Percentiles rank a stretch among this genome's conserved stretches.
Conservation (phyloP, 805 yeast genomes). For the Myxozyma melibiosi region DNA sequence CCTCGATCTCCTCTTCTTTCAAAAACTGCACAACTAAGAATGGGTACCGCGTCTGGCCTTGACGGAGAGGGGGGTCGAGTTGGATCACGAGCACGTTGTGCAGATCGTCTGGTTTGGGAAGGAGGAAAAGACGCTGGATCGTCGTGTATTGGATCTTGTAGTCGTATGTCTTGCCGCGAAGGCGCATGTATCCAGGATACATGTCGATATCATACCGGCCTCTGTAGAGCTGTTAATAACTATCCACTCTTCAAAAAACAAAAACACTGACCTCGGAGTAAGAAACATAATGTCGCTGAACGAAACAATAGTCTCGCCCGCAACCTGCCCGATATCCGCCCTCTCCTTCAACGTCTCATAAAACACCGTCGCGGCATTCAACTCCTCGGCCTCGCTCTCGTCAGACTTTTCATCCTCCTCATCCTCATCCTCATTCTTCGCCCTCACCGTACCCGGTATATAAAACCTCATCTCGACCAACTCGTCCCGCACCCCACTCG, state of each 20-base stretch:
- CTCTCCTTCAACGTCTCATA: slow-evolving; percentile 89
- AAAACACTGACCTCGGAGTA: slow-evolving; percentile 58
- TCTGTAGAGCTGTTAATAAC: slow-evolving; percentile 47
- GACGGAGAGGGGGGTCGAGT: slow-evolving; percentile 95
- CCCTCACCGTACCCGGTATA: slow-evolving; percentile 78
- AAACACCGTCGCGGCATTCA: slow-evolving; percentile 78
- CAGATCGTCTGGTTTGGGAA: slow-evolving; percentile 92
- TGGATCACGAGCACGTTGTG: slow-evolving; percentile 87
- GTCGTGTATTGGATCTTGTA: slow-evolving; percentile 90
- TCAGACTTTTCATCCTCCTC: slow-evolving; percentile 43
- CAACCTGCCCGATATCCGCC: slow-evolving; percentile 91
- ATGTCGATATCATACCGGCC: slow-evolving; percentile 98
- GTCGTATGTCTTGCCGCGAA: slow-evolving; percentile 97
- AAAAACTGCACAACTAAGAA: slow-evolving; percentile 87
- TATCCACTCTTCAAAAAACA: background rate
- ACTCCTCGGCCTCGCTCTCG: slow-evolving; percentile 49
- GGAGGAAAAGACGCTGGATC: slow-evolving; percentile 83
- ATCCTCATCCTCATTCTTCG: slow-evolving; percentile 45
- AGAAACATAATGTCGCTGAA: slow-evolving; percentile 87
- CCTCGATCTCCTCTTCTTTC: slow-evolving; percentile 86
- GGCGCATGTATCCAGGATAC: slow-evolving; percentile 81
- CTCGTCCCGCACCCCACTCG: slow-evolving; percentile 79
- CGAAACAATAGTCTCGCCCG: slow-evolving; percentile 93
- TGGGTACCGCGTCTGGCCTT: slow-evolving; percentile 96
- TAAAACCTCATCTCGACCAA: slow-evolving; percentile 91